These are phyloP conservation scores for Clarireedia sp. DNA, from an alignment of 2,329 filamentous ascomycete genomes.

Conservation along the genomic window DNA sequence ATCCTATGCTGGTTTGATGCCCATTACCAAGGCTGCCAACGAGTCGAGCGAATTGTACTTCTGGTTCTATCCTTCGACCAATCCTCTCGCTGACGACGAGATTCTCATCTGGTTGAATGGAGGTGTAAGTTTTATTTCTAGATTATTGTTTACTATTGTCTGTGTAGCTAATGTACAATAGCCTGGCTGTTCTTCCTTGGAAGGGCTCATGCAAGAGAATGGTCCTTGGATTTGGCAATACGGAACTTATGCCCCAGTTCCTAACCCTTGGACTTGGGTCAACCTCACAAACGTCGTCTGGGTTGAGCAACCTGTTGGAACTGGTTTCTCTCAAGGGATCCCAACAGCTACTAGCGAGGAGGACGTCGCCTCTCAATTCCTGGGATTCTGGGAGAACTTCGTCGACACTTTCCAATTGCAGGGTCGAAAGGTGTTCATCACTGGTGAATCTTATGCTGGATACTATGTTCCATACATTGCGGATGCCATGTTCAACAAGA, in stretches of 20 bases:
- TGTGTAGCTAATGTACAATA: not conserved
- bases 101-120: constrained; percentile 49
- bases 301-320: constrained; percentile 28
- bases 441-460: constrained; percentile 66
- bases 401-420: constrained; percentile 62
- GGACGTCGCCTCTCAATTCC: constrained; percentile 63
- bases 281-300: constrained; percentile 28
- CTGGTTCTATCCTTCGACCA: constrained; percentile 57
- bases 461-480: constrained; percentile 64
- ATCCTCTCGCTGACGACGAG: constrained; percentile 44
- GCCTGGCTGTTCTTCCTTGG: constrained; percentile 48
- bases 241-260: constrained; percentile 48
- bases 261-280: constrained; percentile 26
- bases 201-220: constrained; percentile 68
- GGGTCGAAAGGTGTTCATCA: constrained; percentile 62
- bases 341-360: constrained; percentile 57
- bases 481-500: constrained; percentile 60
- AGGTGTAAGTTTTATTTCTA: constrained; percentile 30
- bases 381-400: constrained; percentile 75
- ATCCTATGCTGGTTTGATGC: constrained; percentile 55
- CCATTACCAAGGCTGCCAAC: constrained; percentile 42
- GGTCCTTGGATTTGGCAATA: constrained; percentile 65
- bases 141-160: too few species aligned
- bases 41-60: constrained; percentile 52
- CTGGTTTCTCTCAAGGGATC: constrained; percentile 30